Conservation (phyloP, 352 stramenopile genomes). For the Phytophthora quininea region DNA sequence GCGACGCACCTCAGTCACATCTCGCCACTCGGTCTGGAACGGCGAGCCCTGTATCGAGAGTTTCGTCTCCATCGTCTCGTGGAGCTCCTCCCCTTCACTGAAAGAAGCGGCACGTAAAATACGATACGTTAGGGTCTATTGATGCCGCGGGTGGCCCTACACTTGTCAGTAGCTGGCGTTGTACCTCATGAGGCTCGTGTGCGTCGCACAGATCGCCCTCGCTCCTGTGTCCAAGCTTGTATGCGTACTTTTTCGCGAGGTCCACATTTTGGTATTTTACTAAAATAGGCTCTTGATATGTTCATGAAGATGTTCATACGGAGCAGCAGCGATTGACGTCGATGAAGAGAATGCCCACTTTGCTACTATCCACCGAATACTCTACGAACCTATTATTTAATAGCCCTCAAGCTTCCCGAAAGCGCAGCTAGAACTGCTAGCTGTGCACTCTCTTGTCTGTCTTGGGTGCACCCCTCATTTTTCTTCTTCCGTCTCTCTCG, state of each 20-base stretch:
- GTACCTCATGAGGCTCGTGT: too few relatives aligned
- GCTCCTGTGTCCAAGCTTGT: background rate
- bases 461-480: constrained; percentile 29
- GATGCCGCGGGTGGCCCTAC: too few relatives aligned
- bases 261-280: background rate
- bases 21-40: constrained; percentile 38
- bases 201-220: background rate
- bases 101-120: constrained; percentile 11
- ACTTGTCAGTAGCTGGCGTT: too few relatives aligned
- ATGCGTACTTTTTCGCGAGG: background rate
- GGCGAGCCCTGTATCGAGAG: constrained; percentile 32
- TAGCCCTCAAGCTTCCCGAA: constrained; percentile 38
- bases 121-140: too few relatives aligned
- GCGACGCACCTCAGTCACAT: constrained; percentile 56
- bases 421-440: constrained; percentile 35
- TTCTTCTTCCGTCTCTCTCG: constrained; percentile 23
- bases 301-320: too few relatives aligned
- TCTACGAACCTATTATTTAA: constrained; percentile 36
- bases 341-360: constrained; percentile 45
- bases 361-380: constrained; percentile 39
- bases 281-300: background rate
- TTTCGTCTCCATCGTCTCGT: constrained; percentile 37
- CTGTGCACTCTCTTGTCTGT: constrained; percentile 40
- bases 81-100: constrained; percentile 39
- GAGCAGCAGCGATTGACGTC: background rate